Conservation (phyloP, 305 asterid genomes). For the Fraxinus latifolia region DNA sequence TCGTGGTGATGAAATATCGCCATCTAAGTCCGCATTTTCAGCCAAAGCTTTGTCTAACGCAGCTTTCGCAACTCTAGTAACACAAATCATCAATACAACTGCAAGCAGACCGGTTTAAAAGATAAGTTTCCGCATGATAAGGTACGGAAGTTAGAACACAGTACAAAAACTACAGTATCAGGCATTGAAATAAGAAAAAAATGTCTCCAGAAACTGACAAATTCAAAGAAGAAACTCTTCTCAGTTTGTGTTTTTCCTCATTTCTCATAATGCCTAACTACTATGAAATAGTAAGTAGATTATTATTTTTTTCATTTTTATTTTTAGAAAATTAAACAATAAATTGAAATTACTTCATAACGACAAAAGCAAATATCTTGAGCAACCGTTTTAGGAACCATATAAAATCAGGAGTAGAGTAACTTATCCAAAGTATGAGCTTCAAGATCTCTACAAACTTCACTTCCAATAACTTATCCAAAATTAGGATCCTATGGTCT, state of each 20-base stretch:
- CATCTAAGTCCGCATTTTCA: conserved; percentile 58
- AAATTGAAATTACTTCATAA: not conserved
- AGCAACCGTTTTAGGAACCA: not conserved
- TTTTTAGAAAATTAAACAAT: not conserved
- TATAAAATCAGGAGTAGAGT: not conserved
- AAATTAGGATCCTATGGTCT: not conserved
- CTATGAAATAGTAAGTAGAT: not conserved
- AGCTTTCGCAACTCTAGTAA: conserved; percentile 78
- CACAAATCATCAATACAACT: conserved; percentile 61
- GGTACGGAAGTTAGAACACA: not conserved
- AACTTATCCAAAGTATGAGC: not conserved
- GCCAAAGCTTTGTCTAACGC: conserved; percentile 91
- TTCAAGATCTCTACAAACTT: not conserved
- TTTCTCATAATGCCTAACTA: not conserved
- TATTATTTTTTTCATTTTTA: not conserved
- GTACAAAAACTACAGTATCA: not conserved
- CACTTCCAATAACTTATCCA: not conserved
- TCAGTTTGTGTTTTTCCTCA: not conserved
- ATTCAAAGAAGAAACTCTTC: not conserved
- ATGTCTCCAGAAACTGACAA: not conserved
- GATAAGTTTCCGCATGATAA: not conserved
- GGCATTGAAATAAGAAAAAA: not conserved
- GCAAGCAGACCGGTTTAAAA: conserved; percentile 28
- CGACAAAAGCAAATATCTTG: not conserved
- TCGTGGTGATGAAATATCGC: conserved; percentile 30